phyloP scores from a whole-genome alignment of 768 basidiomycete species.

The Tubosaeta sp. region DNA sequence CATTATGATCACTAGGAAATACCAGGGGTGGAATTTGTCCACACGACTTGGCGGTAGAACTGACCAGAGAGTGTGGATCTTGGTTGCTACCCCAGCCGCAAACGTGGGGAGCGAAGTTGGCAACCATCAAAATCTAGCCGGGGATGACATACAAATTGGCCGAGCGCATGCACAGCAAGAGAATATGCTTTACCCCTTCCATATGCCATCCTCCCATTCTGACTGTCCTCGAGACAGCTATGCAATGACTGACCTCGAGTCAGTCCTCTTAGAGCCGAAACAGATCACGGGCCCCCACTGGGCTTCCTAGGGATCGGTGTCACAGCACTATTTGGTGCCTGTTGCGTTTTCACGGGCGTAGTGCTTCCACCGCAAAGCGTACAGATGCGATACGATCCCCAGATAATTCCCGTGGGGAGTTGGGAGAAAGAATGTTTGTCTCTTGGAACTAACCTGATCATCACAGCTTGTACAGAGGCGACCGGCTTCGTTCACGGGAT shows the following conservation, averaged over 20 bases:
- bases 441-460: background rate
- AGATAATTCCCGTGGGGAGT: background rate
- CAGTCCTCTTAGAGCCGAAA: conserved; percentile 14
- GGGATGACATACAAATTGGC: too few relatives aligned
- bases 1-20: too few relatives aligned
- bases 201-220: background rate
- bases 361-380: conserved; percentile 14
- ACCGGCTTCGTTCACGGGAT: background rate
- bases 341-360: conserved; percentile 22
- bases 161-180: background rate
- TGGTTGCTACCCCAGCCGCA: too few relatives aligned
- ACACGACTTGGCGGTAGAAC: too few relatives aligned
- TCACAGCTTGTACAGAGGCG: background rate
- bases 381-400: background rate
- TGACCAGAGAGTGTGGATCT: too few relatives aligned
- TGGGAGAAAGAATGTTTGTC: background rate
- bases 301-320: conserved; percentile 23
- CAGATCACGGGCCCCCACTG: conserved; percentile 17
- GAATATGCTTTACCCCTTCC: background rate
- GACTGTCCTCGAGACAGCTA: conserved; percentile 4
- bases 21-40: too few relatives aligned
- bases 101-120: too few relatives aligned
- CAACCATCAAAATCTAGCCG: too few relatives aligned
- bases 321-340: conserved; percentile 17
- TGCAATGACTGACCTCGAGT: conserved; percentile 15